Evolutionary conservation across 2,329 filamentous ascomycete species (phyloP).

Genomic region (Monosporascus sp.): DNA sequence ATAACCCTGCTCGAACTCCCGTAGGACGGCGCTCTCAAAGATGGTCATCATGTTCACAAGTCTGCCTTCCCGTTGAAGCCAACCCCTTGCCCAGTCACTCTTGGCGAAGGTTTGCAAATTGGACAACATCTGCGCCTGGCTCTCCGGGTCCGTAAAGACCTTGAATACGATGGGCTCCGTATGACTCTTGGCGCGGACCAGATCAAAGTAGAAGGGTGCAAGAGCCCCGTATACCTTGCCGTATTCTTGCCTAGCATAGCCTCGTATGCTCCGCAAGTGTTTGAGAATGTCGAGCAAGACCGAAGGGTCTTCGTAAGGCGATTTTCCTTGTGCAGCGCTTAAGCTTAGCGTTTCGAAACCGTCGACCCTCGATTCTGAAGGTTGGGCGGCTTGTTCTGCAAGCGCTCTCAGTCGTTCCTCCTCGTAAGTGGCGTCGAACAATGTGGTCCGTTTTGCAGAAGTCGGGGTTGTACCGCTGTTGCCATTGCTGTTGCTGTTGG

Average conservation of each 20-base stretch:
- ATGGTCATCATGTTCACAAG: slow-evolving; percentile 69
- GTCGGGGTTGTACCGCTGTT: slow-evolving; percentile 12
- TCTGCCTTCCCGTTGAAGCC: slow-evolving; percentile 63
- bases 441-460: slow-evolving; percentile 42
- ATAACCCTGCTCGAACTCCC: slow-evolving; percentile 91
- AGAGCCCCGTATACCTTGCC: slow-evolving; percentile 85
- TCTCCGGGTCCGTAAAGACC: slow-evolving; percentile 79
- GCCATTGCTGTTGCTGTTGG: slow-evolving; percentile 5
- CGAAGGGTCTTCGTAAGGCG: slow-evolving; percentile 52
- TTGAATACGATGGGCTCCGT: slow-evolving; percentile 80
- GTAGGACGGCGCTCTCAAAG: slow-evolving; percentile 85
- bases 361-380: slow-evolving; percentile 37
- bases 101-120: slow-evolving; percentile 74
- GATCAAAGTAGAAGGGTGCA: slow-evolving; percentile 82
- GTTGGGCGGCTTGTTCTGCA: slow-evolving; percentile 27
- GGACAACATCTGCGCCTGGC: slow-evolving; percentile 83
- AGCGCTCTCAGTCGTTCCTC: slow-evolving; percentile 49
- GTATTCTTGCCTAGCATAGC: slow-evolving; percentile 82
- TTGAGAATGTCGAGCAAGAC: slow-evolving; percentile 65
- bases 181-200: slow-evolving; percentile 65
- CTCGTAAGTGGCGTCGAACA: slow-evolving; percentile 70
- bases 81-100: slow-evolving; percentile 76
- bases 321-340: slow-evolving; percentile 33
- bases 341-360: slow-evolving; percentile 77
- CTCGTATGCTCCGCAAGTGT: slow-evolving; percentile 70